Base-by-base conservation (phyloP, 2,329 filamentous ascomycete species). In the Cryphonectria naterciae region DNA sequence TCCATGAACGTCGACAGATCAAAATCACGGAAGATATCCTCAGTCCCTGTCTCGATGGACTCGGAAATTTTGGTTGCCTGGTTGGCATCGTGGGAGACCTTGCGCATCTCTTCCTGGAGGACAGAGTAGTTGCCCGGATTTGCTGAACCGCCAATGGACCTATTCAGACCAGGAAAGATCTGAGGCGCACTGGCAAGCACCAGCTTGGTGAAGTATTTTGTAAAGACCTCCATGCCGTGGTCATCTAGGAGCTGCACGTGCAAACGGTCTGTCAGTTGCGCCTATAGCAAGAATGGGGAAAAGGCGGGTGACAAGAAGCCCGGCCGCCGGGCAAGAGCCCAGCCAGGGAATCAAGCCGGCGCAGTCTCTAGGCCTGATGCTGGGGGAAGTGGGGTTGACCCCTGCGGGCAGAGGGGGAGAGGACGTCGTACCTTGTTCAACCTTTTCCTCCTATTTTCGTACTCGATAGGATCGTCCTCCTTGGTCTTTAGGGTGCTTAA, bases 201-300 rank as follows among this genome's bases (percentile, higher is more conserved):
- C 80, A 98, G 87, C 82, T 95, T 93, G 82, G 94, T 91, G 83
- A 99, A 97, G 82, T 96, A 98, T 85, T 95, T 97, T 73, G 93
- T 91, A 81, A 95, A 98, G 80, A 98, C 94, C 87, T 99, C 97
- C 95, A 99, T 99, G 80, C 95, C 95, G 94, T 97, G 92, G 78
- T 95, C 95, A 89, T 97, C 92, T 84, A 98, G 92, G 81, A 98
- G 91, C 93, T 97, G 75, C n/a, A 73, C 49, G 65, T 49, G 35
- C 4, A 37, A 25, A 56, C 39, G 52, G 43, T 72, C 32, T 13
- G 56, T 62, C n/a, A 68, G 56, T 41, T 35, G 19, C 25, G 66
- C 41, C 52, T 52, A 32, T 19, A 39, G 19, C 10, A 32, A 32
- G 32, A 4, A 15, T 19, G 6, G 32, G n/a, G n/a, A 56, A 10